Evolutionary conservation across 2,329 filamentous ascomycete genomes (phyloP).

Genomic region (Berkeleyomyces rouxiae): DNA sequence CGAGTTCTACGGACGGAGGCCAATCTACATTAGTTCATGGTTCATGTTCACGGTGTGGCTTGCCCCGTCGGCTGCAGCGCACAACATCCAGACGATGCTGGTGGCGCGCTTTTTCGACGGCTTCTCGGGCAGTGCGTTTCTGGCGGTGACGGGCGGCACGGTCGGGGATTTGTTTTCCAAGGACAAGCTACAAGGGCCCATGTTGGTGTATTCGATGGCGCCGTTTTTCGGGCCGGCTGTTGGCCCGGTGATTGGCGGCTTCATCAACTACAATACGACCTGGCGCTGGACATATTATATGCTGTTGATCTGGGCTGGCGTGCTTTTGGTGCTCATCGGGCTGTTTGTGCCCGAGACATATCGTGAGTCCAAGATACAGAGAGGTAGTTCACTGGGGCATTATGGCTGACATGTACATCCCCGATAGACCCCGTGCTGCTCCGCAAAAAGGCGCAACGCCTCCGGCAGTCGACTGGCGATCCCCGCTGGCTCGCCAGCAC

Average conservation of each 20-base stretch:
- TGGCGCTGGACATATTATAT: slow-evolving; percentile 82
- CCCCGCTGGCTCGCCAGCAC: slow-evolving; percentile 59
- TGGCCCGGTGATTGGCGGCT: slow-evolving; percentile 52
- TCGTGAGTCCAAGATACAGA: slow-evolving; percentile 27
- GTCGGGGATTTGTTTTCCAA: slow-evolving; percentile 63
- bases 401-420: neutral
- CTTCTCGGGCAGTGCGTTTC: slow-evolving; percentile 49
- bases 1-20: slow-evolving; percentile 68
- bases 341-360: slow-evolving; percentile 79
- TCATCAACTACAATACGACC: slow-evolving; percentile 58
- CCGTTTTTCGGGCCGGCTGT: slow-evolving; percentile 47
- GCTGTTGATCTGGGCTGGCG: slow-evolving; percentile 64
- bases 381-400: neutral
- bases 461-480: slow-evolving; percentile 64
- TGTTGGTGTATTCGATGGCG: slow-evolving; percentile 60
- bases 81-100: slow-evolving; percentile 66
- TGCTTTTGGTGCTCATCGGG: slow-evolving; percentile 45
- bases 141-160: slow-evolving; percentile 66
- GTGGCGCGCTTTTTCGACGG: slow-evolving; percentile 64
- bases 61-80: slow-evolving; percentile 65
- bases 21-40: slow-evolving; percentile 65
- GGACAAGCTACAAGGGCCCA: slow-evolving; percentile 56
- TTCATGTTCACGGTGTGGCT: slow-evolving; percentile 61
- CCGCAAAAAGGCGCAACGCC: slow-evolving; percentile 49
- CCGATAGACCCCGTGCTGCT: slow-evolving; percentile 47